Evolutionary conservation across 2,329 filamentous ascomycete genomes (phyloP).

Genomic region (Alternaria sp.): DNA sequence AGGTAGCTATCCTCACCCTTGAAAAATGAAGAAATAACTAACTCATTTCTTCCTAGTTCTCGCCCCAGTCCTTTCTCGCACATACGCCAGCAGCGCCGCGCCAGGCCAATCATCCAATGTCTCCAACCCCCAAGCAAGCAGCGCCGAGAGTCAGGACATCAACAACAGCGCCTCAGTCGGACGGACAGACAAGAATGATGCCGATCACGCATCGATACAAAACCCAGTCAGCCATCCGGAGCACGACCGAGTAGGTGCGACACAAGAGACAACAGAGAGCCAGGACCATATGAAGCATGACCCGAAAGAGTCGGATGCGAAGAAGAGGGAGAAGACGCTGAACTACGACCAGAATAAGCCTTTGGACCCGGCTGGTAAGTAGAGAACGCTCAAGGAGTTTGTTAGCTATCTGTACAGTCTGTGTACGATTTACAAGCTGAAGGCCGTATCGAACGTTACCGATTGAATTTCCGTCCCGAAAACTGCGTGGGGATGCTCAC

Average conservation of each 20-base stretch:
- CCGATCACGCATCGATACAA: slow-evolving; percentile 18
- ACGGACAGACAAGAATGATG: slow-evolving; percentile 14
- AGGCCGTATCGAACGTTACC: too few relatives aligned
- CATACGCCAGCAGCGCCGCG: slow-evolving; percentile 16
- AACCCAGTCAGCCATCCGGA: slow-evolving; percentile 26
- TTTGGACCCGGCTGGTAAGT: slow-evolving; percentile 27
- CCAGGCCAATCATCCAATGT: slow-evolving; percentile 27
- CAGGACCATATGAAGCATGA: slow-evolving; percentile 32
- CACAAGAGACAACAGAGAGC: slow-evolving; percentile 28
- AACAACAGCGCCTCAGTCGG: slow-evolving; percentile 24
- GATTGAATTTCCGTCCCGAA: neutral
- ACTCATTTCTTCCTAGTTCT: neutral
- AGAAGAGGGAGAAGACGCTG: slow-evolving; percentile 29
- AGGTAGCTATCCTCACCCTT: neutral
- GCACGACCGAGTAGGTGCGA: slow-evolving; percentile 14
- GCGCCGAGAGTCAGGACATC: slow-evolving; percentile 22
- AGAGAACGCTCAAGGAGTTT: neutral
- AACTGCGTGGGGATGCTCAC: neutral
- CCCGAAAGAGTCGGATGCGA: slow-evolving; percentile 26
- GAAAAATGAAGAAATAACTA: neutral
- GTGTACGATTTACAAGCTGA: too few relatives aligned
- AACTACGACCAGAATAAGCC: slow-evolving; percentile 28
- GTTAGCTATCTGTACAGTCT: fast-evolving
- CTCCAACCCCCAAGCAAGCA: slow-evolving; percentile 23
- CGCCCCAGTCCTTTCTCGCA: slow-evolving; percentile 12